Percentiles rank a stretch among this genome's conserved stretches.
Evolutionary conservation across 768 basidiomycete species (phyloP).

Genomic region (Heimioporus sp.): DNA sequence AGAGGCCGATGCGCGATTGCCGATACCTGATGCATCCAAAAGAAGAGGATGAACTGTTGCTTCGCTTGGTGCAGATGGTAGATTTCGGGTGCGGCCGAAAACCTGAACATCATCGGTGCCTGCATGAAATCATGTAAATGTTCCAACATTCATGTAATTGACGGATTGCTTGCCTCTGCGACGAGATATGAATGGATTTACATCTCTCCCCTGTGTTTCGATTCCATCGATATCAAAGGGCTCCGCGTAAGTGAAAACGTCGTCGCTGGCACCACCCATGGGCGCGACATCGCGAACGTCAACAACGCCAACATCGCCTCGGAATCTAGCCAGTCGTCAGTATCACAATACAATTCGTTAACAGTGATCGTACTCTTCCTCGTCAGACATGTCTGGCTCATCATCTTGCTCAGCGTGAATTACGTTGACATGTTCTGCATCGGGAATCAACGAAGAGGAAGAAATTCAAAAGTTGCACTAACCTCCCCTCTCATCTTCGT

Average conservation of each 20-base stretch:
- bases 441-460: constrained; percentile 7
- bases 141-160: not conserved
- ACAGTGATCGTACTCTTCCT: constrained; percentile 52
- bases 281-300: constrained; percentile 34
- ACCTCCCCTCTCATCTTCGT: constrained; percentile 28
- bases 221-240: constrained; percentile 46
- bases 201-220: constrained; percentile 43
- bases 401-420: constrained; percentile 62
- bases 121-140: constrained; percentile 16
- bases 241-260: constrained; percentile 55
- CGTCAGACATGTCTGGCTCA: constrained; percentile 64
- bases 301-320: constrained; percentile 38
- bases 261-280: constrained; percentile 36
- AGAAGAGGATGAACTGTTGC: constrained; percentile 81
- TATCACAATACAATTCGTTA: not conserved
- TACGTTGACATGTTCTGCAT: constrained; percentile 50
- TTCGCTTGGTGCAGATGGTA: constrained; percentile 54
- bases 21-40: constrained; percentile 52
- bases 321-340: constrained; percentile 35
- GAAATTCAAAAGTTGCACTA: not conserved
- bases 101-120: constrained; percentile 57
- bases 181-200: constrained; percentile 46
- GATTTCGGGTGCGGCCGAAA: constrained; percentile 60
- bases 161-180: constrained; percentile 42
- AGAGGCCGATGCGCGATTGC: constrained; percentile 43